Evolutionary conservation across 192 early-diverging fungal genomes (phyloP), one percentile per base, ranked within the genome.

Genomic region (Polychytrium aggregatum): DNA sequence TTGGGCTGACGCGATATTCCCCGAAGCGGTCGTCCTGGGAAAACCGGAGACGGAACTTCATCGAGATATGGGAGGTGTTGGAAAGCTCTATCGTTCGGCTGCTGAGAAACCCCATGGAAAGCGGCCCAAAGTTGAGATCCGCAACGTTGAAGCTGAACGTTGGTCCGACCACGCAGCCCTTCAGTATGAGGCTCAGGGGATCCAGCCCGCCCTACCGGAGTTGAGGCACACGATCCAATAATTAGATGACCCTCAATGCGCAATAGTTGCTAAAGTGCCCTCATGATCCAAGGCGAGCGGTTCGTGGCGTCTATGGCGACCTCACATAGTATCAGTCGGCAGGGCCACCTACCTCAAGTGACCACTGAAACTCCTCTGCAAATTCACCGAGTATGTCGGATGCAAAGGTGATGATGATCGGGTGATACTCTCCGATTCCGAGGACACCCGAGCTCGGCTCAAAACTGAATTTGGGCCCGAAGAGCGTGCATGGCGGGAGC

Each of bases 41-140:
- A 11, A 59, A 38, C 31, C 65, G 33, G 20, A 79, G 41, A 0
- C 22, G 17, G 48, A 53, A 79, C 0, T 40, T 31, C 73, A 81
- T 81, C 22, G 68, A 54, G 43, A 81, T 79, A 24, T 54, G 49
- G 7, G 71, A 76, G 0, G 70, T 80, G 48, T 81, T 81, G 34
- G 42, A 31, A 6, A 81, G 51, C 0, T 52, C 29, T 3, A 81
- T 48, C 1, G 14, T 29, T 38, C 46, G 28, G 4, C 37, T 29
- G 25, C 41, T 58, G 17, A 34, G 34, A 51, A 81, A 81, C 13
- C 76, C 73, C 43, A 63, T 74, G 8, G 71, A 63, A 3, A 72
- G 43, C 14, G 40, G 26, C 11, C 60, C 63, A 42, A 73, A 76
- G 39, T 68, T 55, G 4, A 81, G 46, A 6, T 59, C 27, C 28